These are phyloP conservation scores for Reutealis trisperma DNA, from an alignment of 345 rosid genomes.

Conservation along the genomic window DNA sequence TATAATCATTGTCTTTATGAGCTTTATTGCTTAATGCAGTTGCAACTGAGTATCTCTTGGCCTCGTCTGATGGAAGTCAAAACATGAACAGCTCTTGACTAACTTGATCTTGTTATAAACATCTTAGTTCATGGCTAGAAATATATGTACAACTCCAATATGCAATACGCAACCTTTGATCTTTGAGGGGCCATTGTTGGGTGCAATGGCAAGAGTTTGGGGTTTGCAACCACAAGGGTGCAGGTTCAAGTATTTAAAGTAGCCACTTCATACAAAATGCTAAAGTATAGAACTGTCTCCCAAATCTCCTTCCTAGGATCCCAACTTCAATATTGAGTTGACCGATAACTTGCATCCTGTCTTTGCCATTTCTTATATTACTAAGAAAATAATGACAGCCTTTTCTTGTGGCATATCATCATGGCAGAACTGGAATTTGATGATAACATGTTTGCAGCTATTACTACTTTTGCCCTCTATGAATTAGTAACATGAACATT, in stretches of 20 bases:
- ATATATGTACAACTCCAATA: not conserved
- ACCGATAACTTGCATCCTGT: too few relatives aligned
- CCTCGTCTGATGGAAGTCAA: not conserved
- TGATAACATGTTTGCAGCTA: too few relatives aligned
- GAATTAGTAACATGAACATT: too few relatives aligned
- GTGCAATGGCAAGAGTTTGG: not conserved
- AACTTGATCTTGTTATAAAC: not conserved
- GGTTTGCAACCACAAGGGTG: not conserved
- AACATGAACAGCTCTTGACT: not conserved
- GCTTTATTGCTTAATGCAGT: not conserved
- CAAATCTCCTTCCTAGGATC: not conserved
- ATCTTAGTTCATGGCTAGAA: not conserved
- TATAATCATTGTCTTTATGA: not conserved
- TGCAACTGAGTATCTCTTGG: not conserved
- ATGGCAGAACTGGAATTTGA: too few relatives aligned
- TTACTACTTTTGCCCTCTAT: too few relatives aligned
- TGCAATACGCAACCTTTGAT: not conserved
- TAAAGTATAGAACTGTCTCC: not conserved
- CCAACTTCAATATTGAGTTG: too few relatives aligned
- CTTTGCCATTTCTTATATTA: too few relatives aligned
- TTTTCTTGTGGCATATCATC: too few relatives aligned
- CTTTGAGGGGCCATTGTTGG: not conserved
- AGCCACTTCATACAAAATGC: not conserved
- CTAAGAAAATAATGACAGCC: too few relatives aligned
- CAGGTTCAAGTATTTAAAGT: not conserved